Percentiles rank a stretch among this genome's conserved stretches.
Evolutionary conservation across 208 protist species (phyloP).

Genomic region (Strigomonas culicis): DNA sequence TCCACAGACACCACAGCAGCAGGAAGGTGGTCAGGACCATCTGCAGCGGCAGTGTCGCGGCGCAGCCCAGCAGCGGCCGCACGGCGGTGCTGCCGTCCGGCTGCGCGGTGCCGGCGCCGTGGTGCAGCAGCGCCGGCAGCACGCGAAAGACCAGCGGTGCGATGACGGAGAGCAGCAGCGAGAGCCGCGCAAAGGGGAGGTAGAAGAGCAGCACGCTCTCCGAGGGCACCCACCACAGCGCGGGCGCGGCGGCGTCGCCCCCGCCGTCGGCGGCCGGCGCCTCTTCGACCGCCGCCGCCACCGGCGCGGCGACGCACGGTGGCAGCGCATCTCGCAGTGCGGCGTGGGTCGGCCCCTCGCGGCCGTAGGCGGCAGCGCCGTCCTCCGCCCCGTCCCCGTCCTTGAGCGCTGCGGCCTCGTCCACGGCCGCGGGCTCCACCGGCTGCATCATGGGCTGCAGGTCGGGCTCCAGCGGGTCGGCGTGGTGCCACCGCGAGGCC

Average conservation of each 20-base stretch:
- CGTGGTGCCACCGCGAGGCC: not conserved
- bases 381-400: not conserved
- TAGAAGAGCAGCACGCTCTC: not conserved
- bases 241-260: too few relatives aligned
- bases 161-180: slow-evolving; percentile 7
- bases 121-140: slow-evolving; percentile 11
- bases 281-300: not conserved
- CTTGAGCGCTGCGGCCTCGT: not conserved
- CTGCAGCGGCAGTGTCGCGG: slow-evolving; percentile 47
- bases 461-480: slow-evolving; percentile 11
- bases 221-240: not conserved
- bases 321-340: not conserved
- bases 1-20: slow-evolving; percentile 45
- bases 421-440: not conserved
- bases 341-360: not conserved
- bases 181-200: not conserved
- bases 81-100: slow-evolving; percentile 6
- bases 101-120: slow-evolving; percentile 5
- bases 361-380: not conserved
- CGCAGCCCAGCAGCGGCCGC: slow-evolving; percentile 27
- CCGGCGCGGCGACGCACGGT: not conserved
- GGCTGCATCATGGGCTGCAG: slow-evolving; percentile 12
- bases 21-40: slow-evolving; percentile 38
- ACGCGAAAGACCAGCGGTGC: slow-evolving; percentile 1
- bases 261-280: not conserved